Percentiles rank a stretch among this genome's conserved stretches.
Evolutionary conservation across 331 rosid genomes (phyloP).

Genomic region (Malus hybrid): DNA sequence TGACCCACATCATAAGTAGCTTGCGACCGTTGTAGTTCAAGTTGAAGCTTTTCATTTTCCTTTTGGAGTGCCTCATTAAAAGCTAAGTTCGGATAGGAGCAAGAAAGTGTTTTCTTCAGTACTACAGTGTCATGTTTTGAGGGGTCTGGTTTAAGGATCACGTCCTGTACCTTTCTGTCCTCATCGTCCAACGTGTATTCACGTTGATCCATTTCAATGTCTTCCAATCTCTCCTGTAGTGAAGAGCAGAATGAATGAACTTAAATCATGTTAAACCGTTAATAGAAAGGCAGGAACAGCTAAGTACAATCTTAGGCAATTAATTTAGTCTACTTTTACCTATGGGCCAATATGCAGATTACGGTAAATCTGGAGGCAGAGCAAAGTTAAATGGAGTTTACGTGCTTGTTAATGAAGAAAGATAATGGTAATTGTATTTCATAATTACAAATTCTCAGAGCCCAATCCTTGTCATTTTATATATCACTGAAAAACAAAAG

Average conservation of each 20-base stretch:
- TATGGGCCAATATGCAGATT: slow-evolving; percentile 2
- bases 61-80: slow-evolving; percentile 69
- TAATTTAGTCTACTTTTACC: neutral
- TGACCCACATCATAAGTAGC: slow-evolving; percentile 66
- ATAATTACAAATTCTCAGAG: neutral
- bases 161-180: slow-evolving; percentile 70
- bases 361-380: slow-evolving; percentile 1
- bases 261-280: slow-evolving; percentile 4
- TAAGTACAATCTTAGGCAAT: neutral
- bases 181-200: slow-evolving; percentile 97
- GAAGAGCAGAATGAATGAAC: slow-evolving; percentile 9
- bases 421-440: neutral
- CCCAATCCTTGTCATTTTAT: slow-evolving; percentile 1
- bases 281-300: slow-evolving; percentile 1
- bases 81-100: slow-evolving; percentile 81
- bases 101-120: slow-evolving; percentile 88
- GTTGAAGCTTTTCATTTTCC: slow-evolving; percentile 87
- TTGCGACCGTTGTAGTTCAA: slow-evolving; percentile 85
- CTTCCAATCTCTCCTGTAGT: slow-evolving; percentile 83
- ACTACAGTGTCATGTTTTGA: slow-evolving; percentile 52
- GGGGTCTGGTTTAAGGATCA: slow-evolving; percentile 85
- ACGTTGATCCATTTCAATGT: slow-evolving; percentile 78
- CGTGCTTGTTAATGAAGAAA: neutral
- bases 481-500: neutral
- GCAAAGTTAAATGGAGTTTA: neutral